Percentiles rank a stretch among this genome's conserved stretches.
Conservation (phyloP, 257 asterid species). For the Fraxinus americana region DNA sequence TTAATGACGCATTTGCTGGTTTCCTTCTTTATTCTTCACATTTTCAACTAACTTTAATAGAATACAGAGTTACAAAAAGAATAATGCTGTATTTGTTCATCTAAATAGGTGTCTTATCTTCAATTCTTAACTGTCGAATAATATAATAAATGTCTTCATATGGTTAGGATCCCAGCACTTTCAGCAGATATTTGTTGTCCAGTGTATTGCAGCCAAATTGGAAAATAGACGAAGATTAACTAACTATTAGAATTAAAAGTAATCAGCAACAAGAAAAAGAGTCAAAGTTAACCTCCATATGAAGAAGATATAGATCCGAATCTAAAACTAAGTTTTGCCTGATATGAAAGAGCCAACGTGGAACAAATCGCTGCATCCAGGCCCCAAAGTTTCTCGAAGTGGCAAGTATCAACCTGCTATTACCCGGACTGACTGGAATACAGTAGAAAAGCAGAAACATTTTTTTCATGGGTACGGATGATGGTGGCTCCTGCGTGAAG, state of each 20-base stretch:
- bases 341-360: slow-evolving; percentile 77
- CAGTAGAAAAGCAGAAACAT: slow-evolving; percentile 58
- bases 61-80: background rate
- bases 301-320: slow-evolving; percentile 88
- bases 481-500: slow-evolving; percentile 44
- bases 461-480: slow-evolving; percentile 35
- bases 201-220: background rate
- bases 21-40: background rate
- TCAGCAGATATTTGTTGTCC: background rate
- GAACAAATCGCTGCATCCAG: slow-evolving; percentile 61
- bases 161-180: background rate
- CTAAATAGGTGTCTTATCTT: background rate
- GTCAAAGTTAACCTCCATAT: slow-evolving; percentile 57
- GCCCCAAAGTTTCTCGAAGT: slow-evolving; percentile 76
- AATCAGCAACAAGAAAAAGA: slow-evolving; percentile 1
- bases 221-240: background rate
- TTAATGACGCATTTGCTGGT: background rate
- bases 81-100: background rate
- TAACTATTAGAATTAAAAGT: background rate
- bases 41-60: background rate
- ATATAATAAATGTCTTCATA: background rate
- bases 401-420: slow-evolving; percentile 74
- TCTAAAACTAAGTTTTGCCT: slow-evolving; percentile 76
- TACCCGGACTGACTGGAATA: slow-evolving; percentile 84
- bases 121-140: background rate